Conservation (phyloP, 1,284 basidiomycete genomes). For the Ustilago esculenta region DNA sequence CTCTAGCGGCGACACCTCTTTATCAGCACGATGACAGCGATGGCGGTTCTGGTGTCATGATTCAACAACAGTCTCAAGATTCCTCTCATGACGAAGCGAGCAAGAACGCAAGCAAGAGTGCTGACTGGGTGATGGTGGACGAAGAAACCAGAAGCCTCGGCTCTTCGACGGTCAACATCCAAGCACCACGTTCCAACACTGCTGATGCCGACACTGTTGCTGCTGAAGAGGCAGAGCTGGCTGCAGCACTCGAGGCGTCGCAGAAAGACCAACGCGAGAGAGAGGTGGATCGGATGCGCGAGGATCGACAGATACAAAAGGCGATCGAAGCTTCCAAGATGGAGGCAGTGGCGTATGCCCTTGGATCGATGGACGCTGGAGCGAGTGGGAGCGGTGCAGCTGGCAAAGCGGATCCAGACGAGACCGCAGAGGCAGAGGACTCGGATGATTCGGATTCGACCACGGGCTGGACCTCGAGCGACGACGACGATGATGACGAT, state of each 20-base stretch:
- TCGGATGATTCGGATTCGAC: conserved; percentile 66
- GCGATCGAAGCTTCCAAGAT: conserved; percentile 50
- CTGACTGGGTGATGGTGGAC: conserved; percentile 43
- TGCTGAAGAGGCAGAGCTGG: conserved; percentile 35
- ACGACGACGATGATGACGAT: conserved; percentile 69
- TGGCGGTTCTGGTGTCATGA: conserved; percentile 34
- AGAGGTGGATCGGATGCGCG: conserved; percentile 29
- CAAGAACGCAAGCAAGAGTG: conserved; percentile 6
- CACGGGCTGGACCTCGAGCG: conserved; percentile 70
- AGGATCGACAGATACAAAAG: conserved; percentile 38
- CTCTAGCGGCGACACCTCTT: background rate
- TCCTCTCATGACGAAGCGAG: conserved; percentile 3
- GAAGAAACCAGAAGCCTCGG: conserved; percentile 15
- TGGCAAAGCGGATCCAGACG: background rate
- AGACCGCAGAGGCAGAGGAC: conserved; percentile 51
- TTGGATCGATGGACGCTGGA: conserved; percentile 25
- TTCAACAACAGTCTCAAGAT: conserved; percentile 17
- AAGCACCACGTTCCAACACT: conserved; percentile 18
- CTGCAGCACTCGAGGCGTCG: conserved; percentile 31
- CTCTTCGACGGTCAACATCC: conserved; percentile 36
- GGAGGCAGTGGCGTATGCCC: conserved; percentile 40
- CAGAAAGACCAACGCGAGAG: conserved; percentile 16
- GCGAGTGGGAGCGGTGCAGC: background rate
- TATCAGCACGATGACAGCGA: conserved; percentile 32
- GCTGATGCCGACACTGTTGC: conserved; percentile 2